Evolutionary conservation across 768 basidiomycete genomes (phyloP).

Genomic region (Imleria badia): DNA sequence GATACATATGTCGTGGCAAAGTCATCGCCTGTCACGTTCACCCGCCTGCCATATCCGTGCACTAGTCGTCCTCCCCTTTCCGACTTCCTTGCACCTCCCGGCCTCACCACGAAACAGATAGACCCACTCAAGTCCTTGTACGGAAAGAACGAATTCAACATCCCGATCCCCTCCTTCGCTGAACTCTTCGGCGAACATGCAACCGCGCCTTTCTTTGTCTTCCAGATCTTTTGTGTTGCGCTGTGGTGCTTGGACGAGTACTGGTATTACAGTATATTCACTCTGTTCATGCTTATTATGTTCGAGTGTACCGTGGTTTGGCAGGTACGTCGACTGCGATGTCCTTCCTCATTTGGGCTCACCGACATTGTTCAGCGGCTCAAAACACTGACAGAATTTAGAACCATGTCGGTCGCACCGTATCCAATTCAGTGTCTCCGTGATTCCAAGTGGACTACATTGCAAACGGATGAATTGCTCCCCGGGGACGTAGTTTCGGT

Average conservation of each 20-base stretch:
- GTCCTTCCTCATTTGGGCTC: not conserved
- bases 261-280: conserved; percentile 98
- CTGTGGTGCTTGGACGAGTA: conserved; percentile 99
- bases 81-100: conserved; percentile 59
- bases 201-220: conserved; percentile 98
- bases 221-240: conserved; percentile 97
- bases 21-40: conserved; percentile 60
- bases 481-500: conserved; percentile 90
- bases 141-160: conserved; percentile 94
- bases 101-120: conserved; percentile 50
- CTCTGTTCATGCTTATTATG: conserved; percentile 95
- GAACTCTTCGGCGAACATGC: conserved; percentile 95
- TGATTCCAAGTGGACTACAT: conserved; percentile 72
- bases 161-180: conserved; percentile 92
- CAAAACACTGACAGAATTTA: conserved; percentile 89
- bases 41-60: conserved; percentile 85
- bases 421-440: conserved; percentile 84
- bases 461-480: conserved; percentile 84
- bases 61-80: conserved; percentile 66
- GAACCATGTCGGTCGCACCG: conserved; percentile 93
- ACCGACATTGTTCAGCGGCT: conserved; percentile 60
- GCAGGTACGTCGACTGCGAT: conserved; percentile 61
- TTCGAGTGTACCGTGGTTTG: conserved; percentile 99
- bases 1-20: conserved; percentile 83
- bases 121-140: conserved; percentile 63